Percentiles rank a stretch among this genome's conserved stretches.
These are phyloP conservation scores for Lithohypha guttulata DNA, from an alignment of 2,329 filamentous ascomycete genomes.

Conservation along the genomic window DNA sequence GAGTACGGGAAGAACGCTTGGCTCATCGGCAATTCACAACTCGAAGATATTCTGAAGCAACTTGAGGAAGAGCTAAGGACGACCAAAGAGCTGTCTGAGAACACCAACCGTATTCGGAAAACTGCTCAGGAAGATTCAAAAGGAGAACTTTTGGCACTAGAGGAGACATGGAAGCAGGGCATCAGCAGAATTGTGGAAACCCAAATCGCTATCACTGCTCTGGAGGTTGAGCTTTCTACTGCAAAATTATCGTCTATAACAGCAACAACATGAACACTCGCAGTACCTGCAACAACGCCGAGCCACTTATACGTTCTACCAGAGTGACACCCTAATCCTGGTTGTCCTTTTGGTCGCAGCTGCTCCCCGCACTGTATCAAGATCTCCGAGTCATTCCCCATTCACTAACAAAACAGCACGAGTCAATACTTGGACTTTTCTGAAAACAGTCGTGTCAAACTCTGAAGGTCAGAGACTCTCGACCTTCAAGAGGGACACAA, in stretches of 20 bases:
- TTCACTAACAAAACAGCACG: no score
- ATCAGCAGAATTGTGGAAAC: slow-evolving; percentile 74
- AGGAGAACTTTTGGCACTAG: slow-evolving; percentile 62
- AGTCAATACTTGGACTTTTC: no score
- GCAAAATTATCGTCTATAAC: no score
- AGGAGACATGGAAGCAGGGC: slow-evolving; percentile 68
- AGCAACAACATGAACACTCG: slow-evolving; percentile 1
- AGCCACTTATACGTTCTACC: no score
- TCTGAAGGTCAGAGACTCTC: no score
- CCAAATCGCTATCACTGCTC: slow-evolving; percentile 67
- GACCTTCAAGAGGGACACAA: no score
- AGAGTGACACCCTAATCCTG: no score
- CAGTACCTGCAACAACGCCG: no score
- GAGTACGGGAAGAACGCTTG: slow-evolving; percentile 80
- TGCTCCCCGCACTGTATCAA: no score
- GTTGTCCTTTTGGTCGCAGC: no score
- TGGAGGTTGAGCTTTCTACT: slow-evolving; percentile 56
- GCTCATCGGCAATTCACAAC: slow-evolving; percentile 71
- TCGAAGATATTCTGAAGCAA: slow-evolving; percentile 59
- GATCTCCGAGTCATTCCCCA: no score
- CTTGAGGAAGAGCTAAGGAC: slow-evolving; percentile 66
- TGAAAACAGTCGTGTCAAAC: no score
- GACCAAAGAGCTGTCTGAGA: slow-evolving; percentile 58
- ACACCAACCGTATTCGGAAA: slow-evolving; percentile 60
- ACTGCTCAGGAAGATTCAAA: slow-evolving; percentile 58